phyloP scores from a whole-genome alignment of 805 yeast genomes.

The Ogataea nitratoaversa region DNA sequence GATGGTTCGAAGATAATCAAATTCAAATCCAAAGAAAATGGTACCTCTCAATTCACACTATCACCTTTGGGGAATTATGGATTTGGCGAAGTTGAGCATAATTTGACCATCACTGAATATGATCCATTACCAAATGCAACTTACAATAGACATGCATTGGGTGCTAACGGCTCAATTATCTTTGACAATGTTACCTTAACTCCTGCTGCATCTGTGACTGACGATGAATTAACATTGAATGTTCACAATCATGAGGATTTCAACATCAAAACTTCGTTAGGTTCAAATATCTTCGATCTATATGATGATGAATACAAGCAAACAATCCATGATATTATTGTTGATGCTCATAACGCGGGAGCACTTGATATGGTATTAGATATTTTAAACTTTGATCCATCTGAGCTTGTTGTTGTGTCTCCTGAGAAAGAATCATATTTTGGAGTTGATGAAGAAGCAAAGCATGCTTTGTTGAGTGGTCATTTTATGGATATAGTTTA shows the following conservation, averaged over 20 bases:
- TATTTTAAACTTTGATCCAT: background rate
- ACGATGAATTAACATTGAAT: background rate
- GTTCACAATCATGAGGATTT: too few species aligned
- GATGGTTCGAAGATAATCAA: constrained; percentile 24
- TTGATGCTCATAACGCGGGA: background rate
- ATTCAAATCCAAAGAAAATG: constrained; percentile 35
- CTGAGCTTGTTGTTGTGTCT: background rate
- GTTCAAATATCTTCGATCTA: background rate
- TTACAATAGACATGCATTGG: constrained; percentile 30
- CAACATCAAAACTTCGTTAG: too few species aligned
- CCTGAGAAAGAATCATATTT: background rate
- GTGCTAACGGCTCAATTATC: constrained; percentile 27
- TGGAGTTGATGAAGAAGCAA: background rate
- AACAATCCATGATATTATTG: background rate
- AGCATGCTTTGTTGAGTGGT: background rate
- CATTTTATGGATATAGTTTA: background rate
- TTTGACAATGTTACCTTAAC: constrained; percentile 24
- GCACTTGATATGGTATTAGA: background rate
- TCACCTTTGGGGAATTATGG: constrained; percentile 46
- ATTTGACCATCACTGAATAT: constrained; percentile 24
- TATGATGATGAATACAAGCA: constrained; percentile 1
- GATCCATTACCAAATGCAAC: constrained; percentile 17
- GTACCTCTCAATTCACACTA: constrained; percentile 40
- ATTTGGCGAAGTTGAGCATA: constrained; percentile 34
- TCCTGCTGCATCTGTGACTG: background rate